Base-by-base conservation (phyloP, 2,329 filamentous ascomycete species). In the Paracoccidioides lutzii region DNA sequence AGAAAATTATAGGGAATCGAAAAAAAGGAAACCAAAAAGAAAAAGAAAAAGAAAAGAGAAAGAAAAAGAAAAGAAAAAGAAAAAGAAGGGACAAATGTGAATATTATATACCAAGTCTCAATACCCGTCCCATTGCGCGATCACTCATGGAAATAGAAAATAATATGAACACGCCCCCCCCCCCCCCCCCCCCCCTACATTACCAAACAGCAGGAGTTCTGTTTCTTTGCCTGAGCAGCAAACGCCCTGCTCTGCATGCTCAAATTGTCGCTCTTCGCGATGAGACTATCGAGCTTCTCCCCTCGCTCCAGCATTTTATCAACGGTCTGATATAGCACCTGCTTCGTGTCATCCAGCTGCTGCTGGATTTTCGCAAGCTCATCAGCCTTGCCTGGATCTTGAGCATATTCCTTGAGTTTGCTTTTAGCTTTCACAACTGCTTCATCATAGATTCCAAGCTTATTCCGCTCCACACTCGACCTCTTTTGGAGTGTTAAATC, bases 191-290 rank as follows among this genome's bases (percentile, higher is more conserved):
- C 14, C 3, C 32, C 22, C 57, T 61, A 80, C 77, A 80, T 81
- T 52, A 81, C 70, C 46, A 73, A 66, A 64, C 79, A 82, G 71
- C 79, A 82, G 28, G 76, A 78, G 65, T 82, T 82, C 67, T 81
- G 79, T 69, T 81, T 81, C 72, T 81, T 81, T 30, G 79, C 79
- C 70, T 81, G 78, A 44, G 79, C 89, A 72, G 97, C 97, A 72
- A 98, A 98, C 86, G 94, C 91, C 80, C 95, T 97, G 76, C 89
- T 95, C 78, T 93, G 87, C 52, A 83, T 81, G 73, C 88, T 95
- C 66, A 98, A 73, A 10, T 85, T 88, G 65, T 95, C 89, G 66
- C 88, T 95, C 82, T 97, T 97, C 61, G 85, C 84, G 48, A 97
- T 91, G 64, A 98, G 74, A 65, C 87, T 88, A 68, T 97, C 91